Evolutionary conservation across 257 asterid genomes (phyloP), one percentile per base, ranked within the genome.

Genomic region (Petunia axillaris): DNA sequence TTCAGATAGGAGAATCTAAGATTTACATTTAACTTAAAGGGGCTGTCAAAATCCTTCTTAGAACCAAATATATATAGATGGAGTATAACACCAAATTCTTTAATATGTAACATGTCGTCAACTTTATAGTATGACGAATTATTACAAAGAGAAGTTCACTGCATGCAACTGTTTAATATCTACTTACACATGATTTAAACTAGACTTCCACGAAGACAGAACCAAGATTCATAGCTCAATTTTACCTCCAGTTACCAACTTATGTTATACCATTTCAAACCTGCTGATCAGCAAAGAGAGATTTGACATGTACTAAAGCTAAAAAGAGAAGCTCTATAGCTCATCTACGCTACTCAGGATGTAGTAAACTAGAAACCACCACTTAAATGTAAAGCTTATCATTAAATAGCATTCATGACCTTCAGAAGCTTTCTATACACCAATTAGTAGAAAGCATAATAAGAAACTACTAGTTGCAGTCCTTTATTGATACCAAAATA

Each of bases 291-390:
- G 37, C 46, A 40, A 48, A 15, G 63, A 46, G 4, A 73, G 62
- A 73, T 50, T 36, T 36, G 63, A 46, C 63, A 50, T 73, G 10
- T 52, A 50, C 46, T 35, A 58, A 50, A 35, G 62, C 14, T 52
- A 48, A 73, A 13, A 50, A 71, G 50, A 50, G 62, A 50, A 50
- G 36, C 78, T 48, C 58, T 15, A 73, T 73, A 50, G 78, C 78
- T 73, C 7, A 35, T 50, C 46, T 50, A 13, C 15, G 36, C 63
- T 50, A 50, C 44, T 70, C 41, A 2, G 46, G 62, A 73, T 50
- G 43, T 73, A 52, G 25, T 50, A 36, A 73, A 50, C 62, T 50
- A 73, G 78, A 36, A 9, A 52, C 55, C 39, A 60, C 40, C 73
- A 65, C 73, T 39, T 65, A 4, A 40, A 39, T 2, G 73, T 5